Evolutionary conservation across 1,284 basidiomycete species (phyloP), one percentile per base, ranked within the genome.

Genomic region (Tylopilus sp.): DNA sequence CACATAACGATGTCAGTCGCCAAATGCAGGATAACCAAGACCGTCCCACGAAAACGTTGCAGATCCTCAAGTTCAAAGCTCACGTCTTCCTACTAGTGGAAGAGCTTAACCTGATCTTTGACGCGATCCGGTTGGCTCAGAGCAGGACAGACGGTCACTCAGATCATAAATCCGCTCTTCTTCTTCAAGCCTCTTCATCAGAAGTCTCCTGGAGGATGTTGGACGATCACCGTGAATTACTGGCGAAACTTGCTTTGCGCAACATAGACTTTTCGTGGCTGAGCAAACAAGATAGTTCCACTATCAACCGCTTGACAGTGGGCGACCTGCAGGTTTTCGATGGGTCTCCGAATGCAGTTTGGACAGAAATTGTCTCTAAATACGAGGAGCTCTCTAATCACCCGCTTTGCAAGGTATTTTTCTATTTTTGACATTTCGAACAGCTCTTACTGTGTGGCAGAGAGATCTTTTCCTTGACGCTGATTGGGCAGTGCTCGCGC

Each of bases 181-280:
- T 91, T 35, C 70, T 97, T 21, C 86, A 91, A 57, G 84, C 92
- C 0, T 84, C 84, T 6, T 92, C 93, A 0, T 82, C 86, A 9
- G 89, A 95, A 63, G 85, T 99, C 44, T 92, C 91, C 0, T 99
- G 95, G 94, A 81, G 82, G 57, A 97, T 99, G 92, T 73, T 97
- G 30, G 89, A 92, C 55, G 78, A 85, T 48, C 70, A 80, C 31
- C 77, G 78, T 37, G 80, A 86, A 44, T 77, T 95, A 28, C 76
- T 98, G 1, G 86, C 92, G 26, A 97, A 97, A 69, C 76, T 97
- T 41, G 86, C 89, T 15, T 79, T 97, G 47, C 81, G 84, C 44
- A 79, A 84, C 51, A 88, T 89, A 55, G 76, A 89, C 56, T 95
- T 89, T 67, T 82, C 82, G 38, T 92, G 92, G 87, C 74, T 93